A percentile compares a stretch with the other conserved stretches of the same genome.
phyloP scores from a whole-genome alignment of 148 eudicot genomes.

The Chenopodium formosanum region DNA sequence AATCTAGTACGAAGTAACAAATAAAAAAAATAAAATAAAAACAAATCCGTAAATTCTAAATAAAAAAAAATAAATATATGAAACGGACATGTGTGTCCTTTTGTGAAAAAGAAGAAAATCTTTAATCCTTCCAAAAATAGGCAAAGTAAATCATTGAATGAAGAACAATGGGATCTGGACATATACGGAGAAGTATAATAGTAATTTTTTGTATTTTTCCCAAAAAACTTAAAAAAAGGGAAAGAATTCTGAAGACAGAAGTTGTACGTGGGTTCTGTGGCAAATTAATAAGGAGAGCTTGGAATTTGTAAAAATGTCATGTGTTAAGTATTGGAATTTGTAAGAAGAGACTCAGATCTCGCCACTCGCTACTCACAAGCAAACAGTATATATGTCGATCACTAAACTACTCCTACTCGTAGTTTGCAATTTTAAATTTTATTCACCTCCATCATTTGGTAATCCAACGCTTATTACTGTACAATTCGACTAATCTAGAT shows the following conservation, averaged over 20 bases:
- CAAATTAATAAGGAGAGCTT: neutral
- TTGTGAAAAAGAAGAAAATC: neutral
- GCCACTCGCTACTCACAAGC: neutral
- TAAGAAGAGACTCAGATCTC: slow-evolving; percentile 4
- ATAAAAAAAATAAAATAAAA: no score
- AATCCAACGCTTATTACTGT: no score
- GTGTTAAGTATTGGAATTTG: neutral
- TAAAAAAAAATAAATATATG: neutral
- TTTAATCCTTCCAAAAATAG: slow-evolving; percentile 7
- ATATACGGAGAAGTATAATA: no score
- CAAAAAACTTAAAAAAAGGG: no score
- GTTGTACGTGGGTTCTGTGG: neutral
- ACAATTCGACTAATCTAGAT: no score
- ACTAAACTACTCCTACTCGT: neutral
- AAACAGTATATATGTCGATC: neutral
- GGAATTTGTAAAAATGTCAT: neutral
- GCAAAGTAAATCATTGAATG: neutral
- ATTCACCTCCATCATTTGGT: no score
- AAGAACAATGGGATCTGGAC: neutral
- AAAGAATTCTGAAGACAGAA: neutral
- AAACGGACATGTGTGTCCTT: slow-evolving; percentile 1
- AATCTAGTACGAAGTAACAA: neutral
- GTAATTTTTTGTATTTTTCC: no score
- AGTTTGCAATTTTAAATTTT: neutral
- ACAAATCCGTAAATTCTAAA: no score